Base-by-base conservation (phyloP, 768 basidiomycete genomes). In the Gelatoporia subvermispora region DNA sequence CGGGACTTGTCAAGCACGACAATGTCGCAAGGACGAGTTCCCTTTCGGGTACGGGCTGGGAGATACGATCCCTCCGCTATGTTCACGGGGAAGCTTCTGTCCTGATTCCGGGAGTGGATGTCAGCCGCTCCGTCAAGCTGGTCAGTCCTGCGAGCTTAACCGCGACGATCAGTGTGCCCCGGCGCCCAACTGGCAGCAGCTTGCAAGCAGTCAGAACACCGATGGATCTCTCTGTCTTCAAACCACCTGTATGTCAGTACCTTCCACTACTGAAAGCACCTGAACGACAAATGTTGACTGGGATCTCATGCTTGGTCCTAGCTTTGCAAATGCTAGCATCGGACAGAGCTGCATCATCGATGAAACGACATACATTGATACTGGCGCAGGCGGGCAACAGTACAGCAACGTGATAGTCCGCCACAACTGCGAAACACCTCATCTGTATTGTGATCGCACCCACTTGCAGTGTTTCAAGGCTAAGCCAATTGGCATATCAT, bases 21-120 rank as follows among this genome's bases (percentile, higher is more conserved):
- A 69, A 4, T 86, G 84, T 61, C 68, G 83, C 22, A 69, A 73
- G 36, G 84, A 85, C 58, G 75, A 79, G 54, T 85, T 76, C 55
- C 78, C 79, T 1, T 81, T 77, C 49, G 77, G 76, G 35, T 81
- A 69, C 59, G 60, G 51, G 5, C 35, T 59, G 2, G 56, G 57
- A 3, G 66, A 68, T 9, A 46, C 55, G 2, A 60, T 83, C 8
- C 84, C 84, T 1, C 75, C 78, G 0, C 62, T 78, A 28, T 88
- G 85, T 55, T 57, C 66, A 1, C 41, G 49, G 15, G 80, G 74
- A 8, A 62, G 67, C n/a, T 85, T 81, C 65, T 85, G 84, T 55
- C 82, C 82, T 1, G 84, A 88, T 55, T 80, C 84, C 57, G 82
- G 79, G 11, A 75, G 75, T 54, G 74, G 73, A 3, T 88, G 85